A percentile compares a stretch with the other conserved stretches of the same genome.
Conservation (phyloP, 495 filamentous ascomycete genomes). For the Aspergillus heteromorphus region DNA sequence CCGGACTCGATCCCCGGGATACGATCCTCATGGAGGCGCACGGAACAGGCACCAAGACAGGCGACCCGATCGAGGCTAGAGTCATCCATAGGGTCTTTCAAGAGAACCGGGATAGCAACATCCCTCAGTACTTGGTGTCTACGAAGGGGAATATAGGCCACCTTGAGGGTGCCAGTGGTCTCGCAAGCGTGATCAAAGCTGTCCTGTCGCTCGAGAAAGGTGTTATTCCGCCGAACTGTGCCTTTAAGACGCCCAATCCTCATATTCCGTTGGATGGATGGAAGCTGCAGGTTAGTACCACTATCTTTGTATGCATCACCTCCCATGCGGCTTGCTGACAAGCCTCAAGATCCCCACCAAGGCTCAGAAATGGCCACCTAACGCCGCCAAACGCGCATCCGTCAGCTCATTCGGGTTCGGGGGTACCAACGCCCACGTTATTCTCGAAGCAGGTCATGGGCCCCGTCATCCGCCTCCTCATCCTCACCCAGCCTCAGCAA, state of each 20-base stretch:
- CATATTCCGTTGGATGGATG: slow-evolving; percentile 9
- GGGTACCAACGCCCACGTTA: no score
- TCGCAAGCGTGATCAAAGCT: slow-evolving; percentile 50
- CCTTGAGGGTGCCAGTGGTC: slow-evolving; percentile 31
- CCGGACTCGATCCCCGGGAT: slow-evolving; percentile 19
- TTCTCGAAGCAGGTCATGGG: no score
- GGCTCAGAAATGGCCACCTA: no score
- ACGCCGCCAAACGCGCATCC: no score
- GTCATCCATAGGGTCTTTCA: slow-evolving; percentile 2
- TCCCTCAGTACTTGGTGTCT: slow-evolving; percentile 28
- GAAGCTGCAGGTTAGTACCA: not conserved
- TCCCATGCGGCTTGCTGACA: no score
- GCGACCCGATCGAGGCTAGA: slow-evolving; percentile 8
- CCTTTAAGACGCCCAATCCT: slow-evolving; percentile 44
- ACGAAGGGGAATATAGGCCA: slow-evolving; percentile 44
- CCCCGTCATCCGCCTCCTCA: no score
- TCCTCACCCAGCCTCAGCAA: no score
- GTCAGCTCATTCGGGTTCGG: no score
- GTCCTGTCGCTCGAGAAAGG: slow-evolving; percentile 42
- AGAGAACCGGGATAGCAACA: not conserved
- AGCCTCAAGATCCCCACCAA: no score
- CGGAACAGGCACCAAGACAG: slow-evolving; percentile 35
- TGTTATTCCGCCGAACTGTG: slow-evolving; percentile 46
- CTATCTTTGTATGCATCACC: no score
- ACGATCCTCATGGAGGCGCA: slow-evolving; percentile 24